phyloP scores from a whole-genome alignment of 2,329 filamentous ascomycete genomes.

The Fusarium acutatum region DNA sequence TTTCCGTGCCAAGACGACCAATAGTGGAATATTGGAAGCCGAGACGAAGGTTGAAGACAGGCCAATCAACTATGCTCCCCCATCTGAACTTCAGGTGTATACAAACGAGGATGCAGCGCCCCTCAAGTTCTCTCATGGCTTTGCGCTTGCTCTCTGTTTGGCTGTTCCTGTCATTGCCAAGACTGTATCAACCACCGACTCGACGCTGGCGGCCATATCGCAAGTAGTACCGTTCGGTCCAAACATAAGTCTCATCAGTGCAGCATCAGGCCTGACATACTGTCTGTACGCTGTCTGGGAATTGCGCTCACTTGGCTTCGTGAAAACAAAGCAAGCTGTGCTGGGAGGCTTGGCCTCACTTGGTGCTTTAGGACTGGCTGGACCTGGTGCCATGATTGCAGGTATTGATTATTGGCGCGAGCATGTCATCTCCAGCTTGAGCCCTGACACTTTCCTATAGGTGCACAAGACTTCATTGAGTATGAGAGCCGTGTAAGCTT shows the following conservation, averaged over 20 bases:
- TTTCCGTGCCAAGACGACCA: fast-evolving
- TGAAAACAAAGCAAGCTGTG: not conserved
- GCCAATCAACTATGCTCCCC: not conserved
- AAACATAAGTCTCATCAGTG: fast-evolving
- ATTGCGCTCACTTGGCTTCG: not conserved
- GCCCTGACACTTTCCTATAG: fast-evolving
- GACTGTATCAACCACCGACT: fast-evolving
- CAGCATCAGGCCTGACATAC: not conserved
- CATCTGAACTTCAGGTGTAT: not conserved
- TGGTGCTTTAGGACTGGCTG: not conserved
- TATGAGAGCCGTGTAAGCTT: not conserved
- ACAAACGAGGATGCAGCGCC: not conserved
- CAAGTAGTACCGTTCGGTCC: fast-evolving
- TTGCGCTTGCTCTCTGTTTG: not conserved
- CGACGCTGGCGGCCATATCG: not conserved
- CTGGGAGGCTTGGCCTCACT: fast-evolving
- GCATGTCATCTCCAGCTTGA: not conserved
- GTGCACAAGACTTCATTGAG: fast-evolving
- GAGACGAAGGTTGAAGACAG: not conserved
- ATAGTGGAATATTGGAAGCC: fast-evolving
- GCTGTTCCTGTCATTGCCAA: not conserved
- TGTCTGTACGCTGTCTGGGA: not conserved
- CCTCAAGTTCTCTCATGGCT: not conserved
- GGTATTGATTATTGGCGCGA: not conserved
- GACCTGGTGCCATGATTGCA: not conserved